Percentiles rank a stretch among this genome's conserved stretches.
Evolutionary conservation across 805 yeast species (phyloP).

Genomic region (Priceomyces carsonii): DNA sequence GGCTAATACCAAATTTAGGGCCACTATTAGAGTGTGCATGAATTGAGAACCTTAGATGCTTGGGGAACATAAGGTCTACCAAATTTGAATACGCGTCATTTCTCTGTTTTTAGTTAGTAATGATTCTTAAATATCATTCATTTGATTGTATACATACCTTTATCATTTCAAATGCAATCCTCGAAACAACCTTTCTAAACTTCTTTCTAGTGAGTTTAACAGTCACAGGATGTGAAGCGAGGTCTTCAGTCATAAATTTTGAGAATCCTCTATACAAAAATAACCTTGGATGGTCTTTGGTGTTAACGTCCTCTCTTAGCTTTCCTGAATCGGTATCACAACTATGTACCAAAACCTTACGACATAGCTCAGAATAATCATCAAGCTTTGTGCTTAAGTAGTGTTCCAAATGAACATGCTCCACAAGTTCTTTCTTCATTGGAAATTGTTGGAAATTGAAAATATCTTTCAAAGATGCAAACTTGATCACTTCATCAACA

Average conservation of each 20-base stretch:
- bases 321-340: constrained; percentile 42
- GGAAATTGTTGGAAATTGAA: constrained; percentile 22
- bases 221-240: constrained; percentile 43
- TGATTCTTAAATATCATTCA: neutral
- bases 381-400: constrained; percentile 34
- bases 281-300: constrained; percentile 50
- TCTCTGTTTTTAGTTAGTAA: constrained; percentile 23
- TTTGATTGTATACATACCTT: constrained; percentile 25
- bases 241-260: constrained; percentile 60
- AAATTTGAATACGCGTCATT: constrained; percentile 66
- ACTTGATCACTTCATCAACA: constrained; percentile 23
- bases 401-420: constrained; percentile 26
- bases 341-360: constrained; percentile 34
- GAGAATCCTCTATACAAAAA: constrained; percentile 57
- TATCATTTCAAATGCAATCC: constrained; percentile 65
- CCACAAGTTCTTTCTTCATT: constrained; percentile 16
- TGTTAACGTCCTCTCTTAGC: constrained; percentile 33
- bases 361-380: constrained; percentile 32
- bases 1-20: constrained; percentile 58
- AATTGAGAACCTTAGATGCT: constrained; percentile 58
- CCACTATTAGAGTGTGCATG: constrained; percentile 63
- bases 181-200: constrained; percentile 51
- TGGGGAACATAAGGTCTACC: constrained; percentile 60
- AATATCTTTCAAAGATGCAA: constrained; percentile 37
- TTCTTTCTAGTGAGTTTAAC: constrained; percentile 43